Percentiles rank a stretch among this genome's conserved stretches.
These are phyloP conservation scores for Colletotrichum sp. DNA, from an alignment of 2,329 filamentous ascomycete genomes.

Conservation along the genomic window DNA sequence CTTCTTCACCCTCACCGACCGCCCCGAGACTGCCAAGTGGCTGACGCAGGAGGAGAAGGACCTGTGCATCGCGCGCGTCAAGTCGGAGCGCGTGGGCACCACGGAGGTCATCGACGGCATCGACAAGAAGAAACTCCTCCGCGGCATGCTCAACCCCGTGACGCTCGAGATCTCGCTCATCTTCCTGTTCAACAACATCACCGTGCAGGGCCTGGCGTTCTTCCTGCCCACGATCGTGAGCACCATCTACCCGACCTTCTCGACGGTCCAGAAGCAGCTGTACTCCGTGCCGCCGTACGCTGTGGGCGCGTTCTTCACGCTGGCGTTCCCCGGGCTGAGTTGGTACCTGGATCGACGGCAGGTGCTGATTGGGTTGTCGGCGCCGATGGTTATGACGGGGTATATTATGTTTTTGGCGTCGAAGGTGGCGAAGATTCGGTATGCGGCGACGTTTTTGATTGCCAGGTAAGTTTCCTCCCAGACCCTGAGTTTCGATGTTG, in stretches of 20 bases:
- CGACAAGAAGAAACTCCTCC: slow-evolving; percentile 61
- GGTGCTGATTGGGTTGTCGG: slow-evolving; percentile 63
- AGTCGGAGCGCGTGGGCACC: slow-evolving; percentile 70
- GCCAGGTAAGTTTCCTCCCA: slow-evolving; percentile 38
- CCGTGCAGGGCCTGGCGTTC: slow-evolving; percentile 73
- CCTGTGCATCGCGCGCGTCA: slow-evolving; percentile 69
- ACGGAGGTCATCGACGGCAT: slow-evolving; percentile 66
- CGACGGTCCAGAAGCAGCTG: slow-evolving; percentile 68
- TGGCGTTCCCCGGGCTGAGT: slow-evolving; percentile 65
- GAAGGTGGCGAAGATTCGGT: slow-evolving; percentile 57
- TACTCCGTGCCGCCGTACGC: slow-evolving; percentile 75
- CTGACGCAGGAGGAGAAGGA: slow-evolving; percentile 69
- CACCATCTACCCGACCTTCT: slow-evolving; percentile 67
- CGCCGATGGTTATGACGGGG: slow-evolving; percentile 70
- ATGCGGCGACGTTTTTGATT: slow-evolving; percentile 75
- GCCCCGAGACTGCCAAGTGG: slow-evolving; percentile 71
- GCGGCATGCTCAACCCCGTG: slow-evolving; percentile 69
- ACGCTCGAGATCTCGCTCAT: slow-evolving; percentile 61
- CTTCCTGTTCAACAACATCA: slow-evolving; percentile 72
- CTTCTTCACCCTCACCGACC: slow-evolving; percentile 71
- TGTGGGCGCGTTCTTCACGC: slow-evolving; percentile 70
- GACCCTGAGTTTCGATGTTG: accelerated
- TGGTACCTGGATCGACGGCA: slow-evolving; percentile 65
- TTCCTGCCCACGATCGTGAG: slow-evolving; percentile 73
- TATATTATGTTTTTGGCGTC: slow-evolving; percentile 75